Evolutionary conservation across 1,284 basidiomycete species (phyloP), one percentile per base, ranked within the genome.

Genomic region (Kwoniella shivajii): DNA sequence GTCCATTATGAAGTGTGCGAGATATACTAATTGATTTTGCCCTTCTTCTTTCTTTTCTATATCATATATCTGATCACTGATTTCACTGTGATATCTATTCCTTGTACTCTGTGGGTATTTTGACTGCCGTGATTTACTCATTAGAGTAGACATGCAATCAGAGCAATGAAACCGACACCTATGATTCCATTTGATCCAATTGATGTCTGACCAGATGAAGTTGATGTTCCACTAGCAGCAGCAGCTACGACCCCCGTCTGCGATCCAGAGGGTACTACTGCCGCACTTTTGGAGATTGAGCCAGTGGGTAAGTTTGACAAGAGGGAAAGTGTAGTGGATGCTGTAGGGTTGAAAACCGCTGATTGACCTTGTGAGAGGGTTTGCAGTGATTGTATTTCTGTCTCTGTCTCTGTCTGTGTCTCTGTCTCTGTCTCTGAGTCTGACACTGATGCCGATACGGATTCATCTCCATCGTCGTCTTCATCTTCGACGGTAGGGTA

Each of bases 281-380:
- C 14, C 6, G 22, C 20, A 6, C 49, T 24, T 13, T 13, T 34
- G 9, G 45, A 14, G 13, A 20, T 43, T 1, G 27, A 22, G 38
- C 45, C 38, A 42, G 44, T 20, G 11, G n/a, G n/a, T n/a, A n/a
- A 47, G 20, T 50, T 51, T 4, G 49, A 42, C 10, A 59, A 33
- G 1, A 59, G 36, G 16, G 53, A 50, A 20, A 55, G 46, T 1
- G 57, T 59, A 4, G 57, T 55, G 3, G 48, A 41, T 16, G 53
- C 27, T 4, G 57, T 55, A 9, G 57, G 57, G 36, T 50, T 45
- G 43, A 59, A 55, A 9, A 49, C 44, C 14, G 47, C 42, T 16
- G 48, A 42, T 24, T 58, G 36, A 27, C 56, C 56, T 38, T 47
- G 38, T 0, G 36, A 9, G 16, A 58, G 24, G 6, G 50, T 41